Conservation (phyloP, 2,329 filamentous ascomycete species). For the Aspergillus sp. region DNA sequence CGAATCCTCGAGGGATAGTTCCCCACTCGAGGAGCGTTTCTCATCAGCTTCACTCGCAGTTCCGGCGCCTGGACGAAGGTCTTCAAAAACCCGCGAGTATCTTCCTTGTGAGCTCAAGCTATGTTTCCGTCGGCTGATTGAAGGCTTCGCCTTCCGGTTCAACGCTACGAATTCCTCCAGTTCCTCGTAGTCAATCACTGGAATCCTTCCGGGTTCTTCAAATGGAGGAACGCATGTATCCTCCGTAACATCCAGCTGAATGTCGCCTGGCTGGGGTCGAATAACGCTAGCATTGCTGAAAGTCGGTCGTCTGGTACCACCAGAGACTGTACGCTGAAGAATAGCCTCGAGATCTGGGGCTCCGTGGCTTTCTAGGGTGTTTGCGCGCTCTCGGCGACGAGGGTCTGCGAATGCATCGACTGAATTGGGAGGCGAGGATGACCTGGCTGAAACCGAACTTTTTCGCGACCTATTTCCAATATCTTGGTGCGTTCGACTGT, state of each 20-base stretch:
- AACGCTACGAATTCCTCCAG: constrained; percentile 85
- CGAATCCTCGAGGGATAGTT: constrained; percentile 27
- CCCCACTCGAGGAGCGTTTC: constrained; percentile 32
- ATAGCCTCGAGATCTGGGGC: constrained; percentile 57
- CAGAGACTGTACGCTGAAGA: constrained; percentile 70
- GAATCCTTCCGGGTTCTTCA: constrained; percentile 73
- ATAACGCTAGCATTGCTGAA: constrained; percentile 59
- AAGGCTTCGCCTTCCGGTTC: constrained; percentile 50
- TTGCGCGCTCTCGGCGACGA: constrained; percentile 75
- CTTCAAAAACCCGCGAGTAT: constrained; percentile 58
- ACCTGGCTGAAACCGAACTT: constrained; percentile 60
- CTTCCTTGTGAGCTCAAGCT: constrained; percentile 53
- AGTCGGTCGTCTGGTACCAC: constrained; percentile 63
- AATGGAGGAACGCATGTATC: constrained; percentile 86
- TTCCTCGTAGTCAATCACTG: constrained; percentile 87
- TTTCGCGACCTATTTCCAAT: constrained; percentile 43
- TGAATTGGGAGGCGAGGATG: constrained; percentile 88
- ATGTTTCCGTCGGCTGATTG: constrained; percentile 36
- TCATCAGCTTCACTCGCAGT: constrained; percentile 34
- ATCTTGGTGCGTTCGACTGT: constrained; percentile 40
- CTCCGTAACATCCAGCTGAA: constrained; percentile 35
- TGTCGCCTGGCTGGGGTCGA: constrained; percentile 48
- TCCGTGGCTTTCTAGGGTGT: constrained; percentile 62
- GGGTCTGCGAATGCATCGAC: constrained; percentile 96
- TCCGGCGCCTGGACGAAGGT: constrained; percentile 52